These are phyloP conservation scores for Serendipita sp. DNA, from an alignment of 768 basidiomycete genomes.

Conservation along the genomic window DNA sequence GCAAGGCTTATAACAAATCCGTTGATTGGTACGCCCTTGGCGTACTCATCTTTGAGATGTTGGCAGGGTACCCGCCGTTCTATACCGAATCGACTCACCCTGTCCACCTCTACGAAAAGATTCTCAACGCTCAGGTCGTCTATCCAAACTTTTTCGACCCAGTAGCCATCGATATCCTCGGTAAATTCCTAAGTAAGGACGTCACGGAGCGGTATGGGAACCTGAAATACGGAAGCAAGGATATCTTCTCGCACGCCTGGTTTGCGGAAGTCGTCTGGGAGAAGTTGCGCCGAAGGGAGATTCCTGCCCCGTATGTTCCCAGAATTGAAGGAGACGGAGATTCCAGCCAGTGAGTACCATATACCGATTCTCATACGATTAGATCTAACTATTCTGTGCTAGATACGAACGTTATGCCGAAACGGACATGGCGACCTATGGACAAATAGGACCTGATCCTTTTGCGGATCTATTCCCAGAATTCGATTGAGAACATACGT, in stretches of 20 bases:
- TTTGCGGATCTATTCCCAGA: slow-evolving; percentile 12
- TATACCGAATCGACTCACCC: slow-evolving; percentile 62
- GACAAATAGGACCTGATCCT: slow-evolving; percentile 21
- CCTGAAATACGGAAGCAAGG: slow-evolving; percentile 68
- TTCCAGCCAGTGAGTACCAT: slow-evolving; percentile 42
- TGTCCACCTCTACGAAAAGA: slow-evolving; percentile 80
- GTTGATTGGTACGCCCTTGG: slow-evolving; percentile 99
- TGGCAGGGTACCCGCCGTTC: slow-evolving; percentile 89
- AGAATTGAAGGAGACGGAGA: slow-evolving; percentile 87
- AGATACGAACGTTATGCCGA: slow-evolving; percentile 27
- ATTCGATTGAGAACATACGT: slow-evolving; percentile 1
- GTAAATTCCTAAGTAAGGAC: slow-evolving; percentile 79
- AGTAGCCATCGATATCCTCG: slow-evolving; percentile 73
- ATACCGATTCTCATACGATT: background rate
- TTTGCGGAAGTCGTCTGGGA: slow-evolving; percentile 87
- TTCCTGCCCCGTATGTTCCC: slow-evolving; percentile 89
- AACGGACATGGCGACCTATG: slow-evolving; percentile 24
- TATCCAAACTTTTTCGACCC: slow-evolving; percentile 64
- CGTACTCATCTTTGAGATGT: slow-evolving; percentile 94
- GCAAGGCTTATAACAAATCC: slow-evolving; percentile 60
- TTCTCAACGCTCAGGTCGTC: slow-evolving; percentile 59
- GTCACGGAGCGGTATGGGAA: slow-evolving; percentile 83
- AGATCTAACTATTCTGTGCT: background rate
- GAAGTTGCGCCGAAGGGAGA: slow-evolving; percentile 56
- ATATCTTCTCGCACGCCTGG: slow-evolving; percentile 89